Base-by-base conservation (phyloP, 2,329 filamentous ascomycete species). In the Xenosphaeropsis pyriputrescens region DNA sequence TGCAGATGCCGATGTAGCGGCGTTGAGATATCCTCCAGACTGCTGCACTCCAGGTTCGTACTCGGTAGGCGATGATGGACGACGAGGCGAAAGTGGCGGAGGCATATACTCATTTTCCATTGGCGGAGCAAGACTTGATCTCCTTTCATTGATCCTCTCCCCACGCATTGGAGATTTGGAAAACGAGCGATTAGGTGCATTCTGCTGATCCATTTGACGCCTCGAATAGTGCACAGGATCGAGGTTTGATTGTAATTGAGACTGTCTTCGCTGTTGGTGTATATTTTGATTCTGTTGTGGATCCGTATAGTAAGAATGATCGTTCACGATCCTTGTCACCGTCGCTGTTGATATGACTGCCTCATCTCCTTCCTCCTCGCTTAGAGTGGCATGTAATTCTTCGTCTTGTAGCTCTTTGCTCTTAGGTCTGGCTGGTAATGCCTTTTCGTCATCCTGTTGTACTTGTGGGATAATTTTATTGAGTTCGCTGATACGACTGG, bases 401-500 rank as follows among this genome's bases (percentile, higher is more conserved):
- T 58, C 48, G 18, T 56, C 54, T 36, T 54, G 53, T 45, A 68
- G 72, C 36, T 70, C 68, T 45, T 74, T 65, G 53, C 79, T 84
- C 47, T 76, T 76, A 0, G 76, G 75, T 15, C 71, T 63, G 5
- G 67, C 75, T 22, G 89, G 89, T 8, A 96, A 65, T 18, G 81
- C 80, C 55, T 94, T 95, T 36, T 74, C 75, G 38, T 72, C 69
- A 45, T 64, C 46, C 44, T 60, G 47, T 26, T 26, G 22, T 47
- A 67, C 51, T 57, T 68, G 55, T 57, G 75, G 66, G 47, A 76
- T 64, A 51, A 91, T 73, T 45, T 79, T 76, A 49, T 82, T 75
- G 31, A 98, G 65, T 56, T 98, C 91, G 35, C 80, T 78, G 47
- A 96, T 93, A 39, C 91, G 79, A 41, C 79, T 85, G 37, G 80